These are phyloP conservation scores for Paramyrothecium sp. DNA, from an alignment of 2,329 filamentous ascomycete species.

Conservation along the genomic window DNA sequence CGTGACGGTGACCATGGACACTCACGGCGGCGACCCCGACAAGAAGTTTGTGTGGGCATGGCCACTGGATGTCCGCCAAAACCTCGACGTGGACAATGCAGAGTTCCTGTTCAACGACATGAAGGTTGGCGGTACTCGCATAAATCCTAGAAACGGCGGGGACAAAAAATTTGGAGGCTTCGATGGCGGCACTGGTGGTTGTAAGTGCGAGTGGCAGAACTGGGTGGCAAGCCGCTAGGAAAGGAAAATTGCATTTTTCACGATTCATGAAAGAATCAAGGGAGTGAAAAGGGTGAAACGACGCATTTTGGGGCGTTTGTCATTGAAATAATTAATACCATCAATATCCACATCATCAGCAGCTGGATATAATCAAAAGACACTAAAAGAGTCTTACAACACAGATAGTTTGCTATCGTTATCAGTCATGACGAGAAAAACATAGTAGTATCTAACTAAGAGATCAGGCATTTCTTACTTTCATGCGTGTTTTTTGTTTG, in stretches of 20 bases:
- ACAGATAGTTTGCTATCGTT: background rate
- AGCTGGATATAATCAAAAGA: background rate
- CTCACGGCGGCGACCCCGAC: conserved; percentile 55
- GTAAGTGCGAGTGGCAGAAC: conserved; percentile 61
- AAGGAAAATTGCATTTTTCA: background rate
- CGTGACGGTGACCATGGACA: conserved; percentile 59
- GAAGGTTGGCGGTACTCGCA: conserved; percentile 45
- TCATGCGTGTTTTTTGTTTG: no score
- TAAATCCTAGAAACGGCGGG: conserved; percentile 48
- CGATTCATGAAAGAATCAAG: background rate
- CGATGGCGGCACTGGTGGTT: conserved; percentile 63
- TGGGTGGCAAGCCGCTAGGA: conserved; percentile 26
- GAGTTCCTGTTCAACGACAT: conserved; percentile 49
- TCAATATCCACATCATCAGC: background rate
- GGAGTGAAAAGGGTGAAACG: background rate
- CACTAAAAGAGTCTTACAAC: background rate
- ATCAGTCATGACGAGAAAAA: background rate
- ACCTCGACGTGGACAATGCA: conserved; percentile 41
- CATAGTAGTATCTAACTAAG: no score
- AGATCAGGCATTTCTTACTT: no score
- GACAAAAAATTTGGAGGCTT: conserved; percentile 55
- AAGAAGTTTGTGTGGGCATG: conserved; percentile 56
- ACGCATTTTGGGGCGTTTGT: background rate
- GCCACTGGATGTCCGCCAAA: conserved; percentile 44
- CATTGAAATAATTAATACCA: background rate